Conservation (phyloP, 2,329 filamentous ascomycete species). For the Gliomastix tumulicola region DNA sequence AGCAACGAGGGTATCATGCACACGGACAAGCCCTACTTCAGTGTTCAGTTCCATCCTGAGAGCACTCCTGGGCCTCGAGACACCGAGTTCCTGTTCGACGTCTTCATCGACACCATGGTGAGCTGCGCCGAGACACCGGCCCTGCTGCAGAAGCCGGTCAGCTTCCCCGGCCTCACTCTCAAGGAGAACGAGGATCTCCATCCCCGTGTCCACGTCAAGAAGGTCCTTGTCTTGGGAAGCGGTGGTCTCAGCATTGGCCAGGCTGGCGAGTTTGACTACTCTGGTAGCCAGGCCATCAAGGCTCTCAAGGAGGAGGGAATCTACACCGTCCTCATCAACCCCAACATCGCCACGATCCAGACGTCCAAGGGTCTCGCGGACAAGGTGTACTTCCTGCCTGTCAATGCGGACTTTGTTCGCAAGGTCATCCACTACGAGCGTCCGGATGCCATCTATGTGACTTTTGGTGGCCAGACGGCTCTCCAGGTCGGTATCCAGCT, state of each 20-base stretch:
- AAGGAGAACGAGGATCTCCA: slow-evolving; percentile 72
- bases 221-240: slow-evolving; percentile 88
- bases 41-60: slow-evolving; percentile 98
- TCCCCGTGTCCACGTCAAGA: slow-evolving; percentile 80
- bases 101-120: slow-evolving; percentile 83
- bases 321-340: slow-evolving; percentile 97
- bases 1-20: slow-evolving; percentile 98
- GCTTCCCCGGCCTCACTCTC: slow-evolving; percentile 78
- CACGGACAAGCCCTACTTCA: slow-evolving; percentile 81
- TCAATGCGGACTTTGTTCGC: slow-evolving; percentile 93
- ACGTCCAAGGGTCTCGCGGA: slow-evolving; percentile 96
- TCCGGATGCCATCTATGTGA: slow-evolving; percentile 94
- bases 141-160: slow-evolving; percentile 65
- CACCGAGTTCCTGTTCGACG: slow-evolving; percentile 94
- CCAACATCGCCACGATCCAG: slow-evolving; percentile 97
- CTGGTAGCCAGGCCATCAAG: slow-evolving; percentile 96
- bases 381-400: slow-evolving; percentile 97
- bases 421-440: slow-evolving; percentile 95
- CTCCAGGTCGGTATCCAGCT: slow-evolving; percentile 95
- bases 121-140: slow-evolving; percentile 61
- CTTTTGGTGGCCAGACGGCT: slow-evolving; percentile 95
- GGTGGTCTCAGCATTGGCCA: slow-evolving; percentile 96
- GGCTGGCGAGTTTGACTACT: slow-evolving; percentile 98
- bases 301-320: slow-evolving; percentile 96
- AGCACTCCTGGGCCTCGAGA: slow-evolving; percentile 92